A percentile compares a stretch with the other conserved stretches of the same genome.
Evolutionary conservation across 345 rosid species (phyloP).

Genomic region (Dimocarpus longan): DNA sequence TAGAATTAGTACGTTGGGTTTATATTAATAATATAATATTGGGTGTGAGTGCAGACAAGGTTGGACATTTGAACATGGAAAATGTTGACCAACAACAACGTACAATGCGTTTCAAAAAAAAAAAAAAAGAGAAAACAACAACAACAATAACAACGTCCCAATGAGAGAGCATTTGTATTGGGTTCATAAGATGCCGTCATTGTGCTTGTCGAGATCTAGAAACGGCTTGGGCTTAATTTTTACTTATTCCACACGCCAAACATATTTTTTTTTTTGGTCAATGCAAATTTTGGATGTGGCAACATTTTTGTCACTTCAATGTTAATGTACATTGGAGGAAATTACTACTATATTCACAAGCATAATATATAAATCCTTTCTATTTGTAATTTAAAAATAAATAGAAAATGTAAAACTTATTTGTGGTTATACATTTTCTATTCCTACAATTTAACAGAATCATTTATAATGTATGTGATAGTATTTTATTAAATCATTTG

Average conservation of each 20-base stretch:
- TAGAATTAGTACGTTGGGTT: no score
- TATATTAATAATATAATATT: neutral
- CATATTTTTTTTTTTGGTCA: neutral
- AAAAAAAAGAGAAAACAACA: no score
- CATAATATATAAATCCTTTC: no score
- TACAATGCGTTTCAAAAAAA: no score
- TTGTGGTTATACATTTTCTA: no score
- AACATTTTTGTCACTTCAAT: no score
- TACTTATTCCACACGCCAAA: neutral
- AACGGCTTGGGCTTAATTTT: neutral
- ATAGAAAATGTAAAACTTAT: no score
- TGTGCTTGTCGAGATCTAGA: neutral
- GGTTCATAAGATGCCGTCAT: conserved; percentile 10
- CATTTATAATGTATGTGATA: no score
- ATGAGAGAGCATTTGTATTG: neutral
- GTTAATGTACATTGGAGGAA: neutral
- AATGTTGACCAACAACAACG: neutral
- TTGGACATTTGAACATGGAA: neutral
- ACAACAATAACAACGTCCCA: no score
- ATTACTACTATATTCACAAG: neutral
- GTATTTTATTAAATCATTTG: no score
- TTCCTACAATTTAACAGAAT: no score
- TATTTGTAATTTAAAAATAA: no score
- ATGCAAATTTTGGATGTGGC: neutral
- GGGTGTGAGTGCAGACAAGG: neutral